Base-by-base conservation (phyloP, 129 eudicot species). In the Deinandra increscens region DNA sequence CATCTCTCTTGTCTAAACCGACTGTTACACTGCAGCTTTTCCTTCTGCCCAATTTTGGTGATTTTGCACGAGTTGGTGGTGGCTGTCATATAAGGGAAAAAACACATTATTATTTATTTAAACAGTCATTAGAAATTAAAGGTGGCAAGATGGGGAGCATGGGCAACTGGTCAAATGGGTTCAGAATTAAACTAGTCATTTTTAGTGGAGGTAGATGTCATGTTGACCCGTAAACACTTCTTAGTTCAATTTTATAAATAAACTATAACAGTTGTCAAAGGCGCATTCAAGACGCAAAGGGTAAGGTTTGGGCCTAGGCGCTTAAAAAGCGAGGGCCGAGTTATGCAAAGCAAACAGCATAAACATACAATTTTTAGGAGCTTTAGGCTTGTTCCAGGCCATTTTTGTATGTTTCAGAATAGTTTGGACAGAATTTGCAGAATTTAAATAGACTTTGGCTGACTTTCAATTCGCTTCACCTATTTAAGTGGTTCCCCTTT, bases 11-110 rank as follows among this genome's bases (percentile, higher is more conserved):
- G 38, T 81, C 81, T 36, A 74, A 56, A 73, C 78, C 73, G 20
- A 49, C 70, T 41, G 86, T 66, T 73, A 80, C 90, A 56, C 84
- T 81, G 84, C 87, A 83, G 81, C 88, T 91, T 79, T 91, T 88
- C 53, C 96, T 80, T 83, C 97, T 75, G 54, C 97, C 95, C 74
- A 91, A 70, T 68, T 88, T 91, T 64, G 97, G 97, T 53, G 97
- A 91, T 78, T 82, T 91, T 63, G 95, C 86, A 34, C 95, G 95
- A 56, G 97, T 91, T 50, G 95, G 92, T 38, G 95, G 88, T 54
- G 81, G 82, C 96, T 91, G 76, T 60, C 18, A 39, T 23, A 19
- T 7, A 59, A 33, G 64, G 9, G 9, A 68, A 12, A 33, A n/a
- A 38, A 34, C 11, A 20, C 23, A 6, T 43, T 10, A 1, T 42